These are phyloP conservation scores for Cutaneotrichosporon mucoides DNA, from an alignment of 1,284 basidiomycete genomes.

Conservation along the genomic window DNA sequence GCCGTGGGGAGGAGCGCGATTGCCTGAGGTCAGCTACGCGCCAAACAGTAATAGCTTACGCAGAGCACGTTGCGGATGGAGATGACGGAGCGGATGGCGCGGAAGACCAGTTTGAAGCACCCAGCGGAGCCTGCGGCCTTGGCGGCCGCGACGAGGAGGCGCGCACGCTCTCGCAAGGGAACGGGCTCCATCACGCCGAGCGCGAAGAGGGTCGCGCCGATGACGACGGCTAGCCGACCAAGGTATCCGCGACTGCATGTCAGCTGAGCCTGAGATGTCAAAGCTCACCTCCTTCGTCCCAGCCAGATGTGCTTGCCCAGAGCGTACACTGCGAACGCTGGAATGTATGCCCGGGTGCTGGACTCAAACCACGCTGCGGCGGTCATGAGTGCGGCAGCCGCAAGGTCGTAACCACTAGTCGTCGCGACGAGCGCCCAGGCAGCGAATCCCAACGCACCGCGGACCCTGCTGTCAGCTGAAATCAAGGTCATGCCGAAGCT, in stretches of 20 bases:
- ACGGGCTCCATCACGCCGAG: conserved; percentile 5
- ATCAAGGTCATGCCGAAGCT: too few relatives aligned
- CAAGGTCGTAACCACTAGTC: conserved; percentile 10
- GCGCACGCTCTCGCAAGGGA: conserved; percentile 12
- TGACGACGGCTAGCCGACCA: conserved; percentile 5
- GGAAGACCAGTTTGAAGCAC: neutral
- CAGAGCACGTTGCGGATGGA: conserved; percentile 1
- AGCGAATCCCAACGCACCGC: conserved; percentile 13
- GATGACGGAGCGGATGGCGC: neutral
- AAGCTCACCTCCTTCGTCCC: conserved; percentile 7
- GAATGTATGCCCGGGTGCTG: conserved; percentile 8
- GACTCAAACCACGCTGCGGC: conserved; percentile 2
- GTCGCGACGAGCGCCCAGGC: conserved; percentile 18
- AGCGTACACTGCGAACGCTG: conserved; percentile 15
- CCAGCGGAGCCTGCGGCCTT: neutral
- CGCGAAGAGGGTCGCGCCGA: neutral
- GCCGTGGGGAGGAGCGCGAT: conserved; percentile 6
- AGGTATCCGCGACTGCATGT: conserved; percentile 10
- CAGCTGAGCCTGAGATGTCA: neutral
- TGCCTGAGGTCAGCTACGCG: neutral
- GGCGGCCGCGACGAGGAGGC: neutral
- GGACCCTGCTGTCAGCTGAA: conserved; percentile 10
- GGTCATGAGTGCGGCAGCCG: conserved; percentile 9
- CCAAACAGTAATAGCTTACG: neutral
- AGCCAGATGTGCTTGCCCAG: conserved; percentile 22